Conservation (phyloP, 1,284 basidiomycete genomes). For the Pisolithus thermaeus region DNA sequence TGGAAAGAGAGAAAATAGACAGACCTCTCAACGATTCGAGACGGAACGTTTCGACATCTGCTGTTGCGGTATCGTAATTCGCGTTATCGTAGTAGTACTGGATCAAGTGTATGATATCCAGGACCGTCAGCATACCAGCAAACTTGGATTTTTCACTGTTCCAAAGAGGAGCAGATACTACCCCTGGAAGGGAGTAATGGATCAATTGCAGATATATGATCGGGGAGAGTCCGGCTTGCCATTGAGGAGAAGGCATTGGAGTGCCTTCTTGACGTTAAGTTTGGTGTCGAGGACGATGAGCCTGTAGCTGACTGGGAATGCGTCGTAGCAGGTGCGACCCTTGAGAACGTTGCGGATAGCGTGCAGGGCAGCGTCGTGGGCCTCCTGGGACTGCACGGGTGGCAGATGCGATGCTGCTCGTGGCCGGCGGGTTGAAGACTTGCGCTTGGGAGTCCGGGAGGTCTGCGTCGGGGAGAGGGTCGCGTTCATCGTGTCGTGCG, state of each 20-base stretch:
- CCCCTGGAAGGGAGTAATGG: conserved; percentile 48
- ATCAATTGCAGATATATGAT: not conserved
- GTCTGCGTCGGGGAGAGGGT: conserved; percentile 31
- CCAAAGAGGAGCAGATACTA: conserved; percentile 98
- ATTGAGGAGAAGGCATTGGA: conserved; percentile 85
- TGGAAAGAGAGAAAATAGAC: conserved; percentile 21
- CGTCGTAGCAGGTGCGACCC: conserved; percentile 86
- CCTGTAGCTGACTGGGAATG: conserved; percentile 93
- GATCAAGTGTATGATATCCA: conserved; percentile 94
- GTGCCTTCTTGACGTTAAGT: conserved; percentile 88
- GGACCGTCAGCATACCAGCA: conserved; percentile 93
- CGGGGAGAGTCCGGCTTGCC: conserved; percentile 43
- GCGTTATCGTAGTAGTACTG: conserved; percentile 92
- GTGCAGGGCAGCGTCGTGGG: conserved; percentile 71
- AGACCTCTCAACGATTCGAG: conserved; percentile 83
- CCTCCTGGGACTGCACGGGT: conserved; percentile 47
- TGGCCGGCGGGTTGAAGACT: conserved; percentile 39
- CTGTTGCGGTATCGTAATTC: conserved; percentile 81
- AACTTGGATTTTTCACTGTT: conserved; percentile 88
- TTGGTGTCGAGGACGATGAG: conserved; percentile 95
- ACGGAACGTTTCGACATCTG: conserved; percentile 93
- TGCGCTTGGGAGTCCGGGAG: conserved; percentile 29
- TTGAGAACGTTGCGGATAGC: conserved; percentile 82
- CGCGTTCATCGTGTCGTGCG: conserved; percentile 32
- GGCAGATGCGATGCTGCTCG: conserved; percentile 60